Base-by-base conservation (phyloP, 225 moss, liverwort and hornwort genomes). In the Polytrichum commune region DNA sequence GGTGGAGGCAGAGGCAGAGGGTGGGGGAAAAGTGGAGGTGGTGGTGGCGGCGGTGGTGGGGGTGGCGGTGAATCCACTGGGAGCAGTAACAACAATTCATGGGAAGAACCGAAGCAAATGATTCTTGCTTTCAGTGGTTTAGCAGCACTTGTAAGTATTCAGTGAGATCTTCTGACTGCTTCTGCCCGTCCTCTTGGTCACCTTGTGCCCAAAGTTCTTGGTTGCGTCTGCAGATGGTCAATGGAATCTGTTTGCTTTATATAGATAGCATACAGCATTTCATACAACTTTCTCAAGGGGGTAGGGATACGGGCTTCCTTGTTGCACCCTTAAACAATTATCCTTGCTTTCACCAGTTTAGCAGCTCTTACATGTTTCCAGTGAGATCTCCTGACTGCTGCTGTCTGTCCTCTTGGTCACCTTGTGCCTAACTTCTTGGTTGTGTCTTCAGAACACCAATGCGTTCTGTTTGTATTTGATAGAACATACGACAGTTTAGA, bases 51-150 rank as follows among this genome's bases (percentile, higher is more conserved):
- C 0, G 77, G 91, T 29, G 78, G 88, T 13, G 76, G 83, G 46
- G 77, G 76, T 20, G 77, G 82, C 22, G 85, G 89, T 24, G 81
- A 83, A 19, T 65, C 70, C 10, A 83, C 82, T 61, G 78, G 78
- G 54, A 82, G 74, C 68, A 66, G 73, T 16, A 80, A 75, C 54
- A 88, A 79, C 72, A 74, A 82, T 67, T 76, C 78, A 35, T 87
- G 85, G 89, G 93, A 91, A 13, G 97, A 98, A 68, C 81, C 84
- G 23, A 77, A 93, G 81, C 92, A 98, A 69, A 91, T 95, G 56
- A 83, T 82, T 29, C 77, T 88, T 69, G 98, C 98, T 53, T 98
- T 95, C 64, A 68, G 73, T 54, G 98, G 98, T 73, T 80, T 98
- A 81, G 16, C 86, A 74, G 70, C 83, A 75, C 87, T 98, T 18